These are phyloP conservation scores for Picochlorum sp. DNA, from an alignment of 139 green algal species.

Conservation along the genomic window DNA sequence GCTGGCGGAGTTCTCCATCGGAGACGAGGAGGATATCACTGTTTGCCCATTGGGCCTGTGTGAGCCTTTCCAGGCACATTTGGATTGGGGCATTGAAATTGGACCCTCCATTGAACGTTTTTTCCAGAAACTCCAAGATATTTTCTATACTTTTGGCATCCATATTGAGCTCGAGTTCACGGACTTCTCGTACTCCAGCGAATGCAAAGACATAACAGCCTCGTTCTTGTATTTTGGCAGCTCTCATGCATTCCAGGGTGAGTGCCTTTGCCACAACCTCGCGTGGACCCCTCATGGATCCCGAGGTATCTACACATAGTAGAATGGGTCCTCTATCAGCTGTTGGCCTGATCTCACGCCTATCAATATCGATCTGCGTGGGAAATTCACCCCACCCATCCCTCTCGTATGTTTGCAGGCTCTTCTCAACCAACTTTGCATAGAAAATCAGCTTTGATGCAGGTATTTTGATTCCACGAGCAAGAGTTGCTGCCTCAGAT, in stretches of 20 bases:
- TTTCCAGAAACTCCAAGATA: constrained; percentile 78
- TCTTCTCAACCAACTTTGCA: constrained; percentile 71
- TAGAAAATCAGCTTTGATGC: constrained; percentile 82
- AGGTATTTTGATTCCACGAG: constrained; percentile 55
- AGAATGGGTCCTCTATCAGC: constrained; percentile 78
- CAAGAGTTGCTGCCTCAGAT: constrained; percentile 53
- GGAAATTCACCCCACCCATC: constrained; percentile 81
- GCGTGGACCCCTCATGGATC: constrained; percentile 55
- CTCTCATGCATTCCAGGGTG: constrained; percentile 64
- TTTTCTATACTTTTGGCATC: constrained; percentile 64
- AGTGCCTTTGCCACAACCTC: constrained; percentile 82
- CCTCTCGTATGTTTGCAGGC: constrained; percentile 71
- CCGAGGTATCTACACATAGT: constrained; percentile 83
- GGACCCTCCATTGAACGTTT: constrained; percentile 74
- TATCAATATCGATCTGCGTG: constrained; percentile 51
- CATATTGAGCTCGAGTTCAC: constrained; percentile 70
- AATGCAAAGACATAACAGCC: constrained; percentile 85
- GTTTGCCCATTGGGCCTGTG: constrained; percentile 75
- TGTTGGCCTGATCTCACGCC: constrained; percentile 68
- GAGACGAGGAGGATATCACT: constrained; percentile 72
- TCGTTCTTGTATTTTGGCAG: constrained; percentile 56
- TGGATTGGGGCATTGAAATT: constrained; percentile 81
- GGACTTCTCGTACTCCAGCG: constrained; percentile 59
- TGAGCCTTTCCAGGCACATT: constrained; percentile 62
- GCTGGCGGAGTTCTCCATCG: constrained; percentile 78